A percentile compares a stretch with the other conserved stretches of the same genome.
Evolutionary conservation across 2,329 filamentous ascomycete species (phyloP).

Genomic region (Gnomoniopsis smithogilvyi): DNA sequence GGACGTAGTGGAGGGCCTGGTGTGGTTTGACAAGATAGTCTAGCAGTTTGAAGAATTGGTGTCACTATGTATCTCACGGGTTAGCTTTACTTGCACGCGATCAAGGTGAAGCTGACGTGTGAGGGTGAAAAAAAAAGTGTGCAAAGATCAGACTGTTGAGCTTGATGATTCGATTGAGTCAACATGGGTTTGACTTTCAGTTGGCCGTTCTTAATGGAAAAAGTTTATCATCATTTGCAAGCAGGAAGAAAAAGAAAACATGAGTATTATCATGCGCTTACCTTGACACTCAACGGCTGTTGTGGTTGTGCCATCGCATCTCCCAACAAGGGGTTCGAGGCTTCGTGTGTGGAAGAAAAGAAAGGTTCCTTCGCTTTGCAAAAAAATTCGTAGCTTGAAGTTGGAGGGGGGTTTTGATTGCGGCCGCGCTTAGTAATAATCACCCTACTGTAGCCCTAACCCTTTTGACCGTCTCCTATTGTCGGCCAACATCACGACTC

Average conservation of each 20-base stretch:
- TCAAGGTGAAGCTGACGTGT: neutral
- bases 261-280: neutral
- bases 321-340: neutral
- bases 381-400: neutral
- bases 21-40: conserved; percentile 27
- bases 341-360: neutral
- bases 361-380: neutral
- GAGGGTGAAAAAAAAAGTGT: neutral
- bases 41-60: neutral
- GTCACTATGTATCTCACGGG: conserved; percentile 8
- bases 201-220: conserved; percentile 24
- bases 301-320: neutral
- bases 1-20: conserved; percentile 28
- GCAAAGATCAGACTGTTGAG: conserved; percentile 58
- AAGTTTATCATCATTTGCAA: conserved; percentile 20
- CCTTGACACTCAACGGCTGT: conserved; percentile 1
- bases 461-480: too few species aligned
- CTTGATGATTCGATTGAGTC: conserved; percentile 46
- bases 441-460: too few species aligned
- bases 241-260: neutral
- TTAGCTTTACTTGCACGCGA: conserved; percentile 5
- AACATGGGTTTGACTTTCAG: conserved; percentile 24
- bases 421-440: too few species aligned
- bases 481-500: too few species aligned
- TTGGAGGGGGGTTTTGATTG: too few species aligned